Percentiles rank a stretch among this genome's conserved stretches.
Evolutionary conservation across 768 basidiomycete genomes (phyloP).

Genomic region (Mycena capillaripes): DNA sequence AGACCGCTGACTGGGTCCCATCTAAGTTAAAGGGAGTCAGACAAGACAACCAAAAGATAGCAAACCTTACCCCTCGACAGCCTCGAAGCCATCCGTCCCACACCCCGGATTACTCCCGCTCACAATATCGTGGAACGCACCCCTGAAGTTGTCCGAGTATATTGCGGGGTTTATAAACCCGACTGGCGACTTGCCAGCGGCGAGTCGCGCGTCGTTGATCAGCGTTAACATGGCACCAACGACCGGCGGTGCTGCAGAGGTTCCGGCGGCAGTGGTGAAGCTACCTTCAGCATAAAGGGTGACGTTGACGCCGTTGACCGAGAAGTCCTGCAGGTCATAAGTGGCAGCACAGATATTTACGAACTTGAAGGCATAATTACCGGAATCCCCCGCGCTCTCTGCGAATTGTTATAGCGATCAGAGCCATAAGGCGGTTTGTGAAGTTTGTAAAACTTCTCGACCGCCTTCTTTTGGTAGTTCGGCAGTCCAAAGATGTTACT

Average conservation of each 20-base stretch:
- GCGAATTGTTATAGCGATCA: background rate
- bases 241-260: slow-evolving; percentile 49
- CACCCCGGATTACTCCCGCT: slow-evolving; percentile 57
- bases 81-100: slow-evolving; percentile 50
- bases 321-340: background rate
- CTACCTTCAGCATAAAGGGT: background rate
- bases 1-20: slow-evolving; percentile 27
- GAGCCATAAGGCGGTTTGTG: background rate
- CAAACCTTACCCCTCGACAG: slow-evolving; percentile 33
- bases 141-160: slow-evolving; percentile 47
- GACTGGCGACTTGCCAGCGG: slow-evolving; percentile 46
- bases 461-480: background rate
- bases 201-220: slow-evolving; percentile 55
- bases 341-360: background rate
- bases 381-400: slow-evolving; percentile 1
- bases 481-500: slow-evolving; percentile 14
- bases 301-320: background rate
- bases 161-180: slow-evolving; percentile 58
- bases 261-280: slow-evolving; percentile 43
- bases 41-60: no score
- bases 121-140: slow-evolving; percentile 56
- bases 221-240: slow-evolving; percentile 51
- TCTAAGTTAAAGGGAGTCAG: no score
- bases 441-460: background rate
- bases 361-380: background rate